A percentile compares a stretch with the other conserved stretches of the same genome.
phyloP scores from a whole-genome alignment of 2,329 filamentous ascomycete genomes.

The Colletotrichum melonis region DNA sequence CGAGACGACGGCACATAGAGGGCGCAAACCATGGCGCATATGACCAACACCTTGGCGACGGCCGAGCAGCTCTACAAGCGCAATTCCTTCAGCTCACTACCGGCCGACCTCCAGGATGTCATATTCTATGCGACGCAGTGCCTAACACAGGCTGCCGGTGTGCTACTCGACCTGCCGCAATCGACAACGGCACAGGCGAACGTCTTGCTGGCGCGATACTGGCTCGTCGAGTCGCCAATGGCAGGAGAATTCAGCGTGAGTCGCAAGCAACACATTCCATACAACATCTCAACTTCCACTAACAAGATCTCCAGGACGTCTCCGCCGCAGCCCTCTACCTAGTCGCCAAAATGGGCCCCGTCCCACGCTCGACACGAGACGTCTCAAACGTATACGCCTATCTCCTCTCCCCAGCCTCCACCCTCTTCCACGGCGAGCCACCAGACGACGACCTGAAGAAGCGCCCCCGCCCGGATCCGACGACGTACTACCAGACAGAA shows the following conservation, averaged over 20 bases:
- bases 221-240: constrained; percentile 70
- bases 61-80: constrained; percentile 74
- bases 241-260: constrained; percentile 67
- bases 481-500: constrained; percentile 78
- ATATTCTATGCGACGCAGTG: constrained; percentile 78
- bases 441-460: constrained; percentile 26
- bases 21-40: constrained; percentile 32
- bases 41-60: constrained; percentile 77
- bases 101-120: constrained; percentile 76
- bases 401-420: constrained; percentile 73
- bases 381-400: constrained; percentile 88
- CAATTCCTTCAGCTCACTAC: constrained; percentile 67
- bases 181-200: constrained; percentile 88
- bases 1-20: not conserved
- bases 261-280: not conserved
- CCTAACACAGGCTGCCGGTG: constrained; percentile 81
- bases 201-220: constrained; percentile 84
- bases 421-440: constrained; percentile 59
- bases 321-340: constrained; percentile 87
- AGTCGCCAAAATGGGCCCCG: constrained; percentile 82
- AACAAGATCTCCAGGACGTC: constrained; percentile 67
- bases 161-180: constrained; percentile 86
- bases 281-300: not conserved
- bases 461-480: constrained; percentile 52
- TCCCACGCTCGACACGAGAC: constrained; percentile 81